Base-by-base conservation (phyloP, 352 stramenopile genomes). In the Pythium dissimile region DNA sequence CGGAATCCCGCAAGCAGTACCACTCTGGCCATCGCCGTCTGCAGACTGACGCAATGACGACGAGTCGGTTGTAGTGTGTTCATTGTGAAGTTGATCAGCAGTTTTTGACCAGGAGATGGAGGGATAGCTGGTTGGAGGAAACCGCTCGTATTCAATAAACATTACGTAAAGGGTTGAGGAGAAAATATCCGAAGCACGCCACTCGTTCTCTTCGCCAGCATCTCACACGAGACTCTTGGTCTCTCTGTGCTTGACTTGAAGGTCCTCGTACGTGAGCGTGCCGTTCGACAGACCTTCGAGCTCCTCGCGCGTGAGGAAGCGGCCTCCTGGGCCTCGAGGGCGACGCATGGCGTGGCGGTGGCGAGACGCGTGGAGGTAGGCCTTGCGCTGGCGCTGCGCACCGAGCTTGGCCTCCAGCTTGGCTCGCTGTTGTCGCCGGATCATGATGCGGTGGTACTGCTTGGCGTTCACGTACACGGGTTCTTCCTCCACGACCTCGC, bases 381-480 rank as follows among this genome's bases (percentile, higher is more conserved):
- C 84, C 66, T 93, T 92, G 49, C 82, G 84, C 68, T 94, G 86
- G 47, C 77, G 80, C 39, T 66, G 62, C 52, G 83, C 90, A 38
- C 81, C 81, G 15, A 94, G 69, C 63, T 95, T 93, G 26, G 83
- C 80, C 56, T 95, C 87, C 16, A 94, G 75, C 62, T 96, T 96
- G 38, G 85, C 82, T 28, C 85, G 76, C 62, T 93, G 84, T 53
- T 96, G 80, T 54, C 87, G 79, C 38, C 87, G 85, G 47, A 94
- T 85, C 77, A 96, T 87, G 59, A 96, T 96, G 18, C 87, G 81
- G 62, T 94, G 83, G 60, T 96, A 96, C 62, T 96, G 87, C 72
- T 96, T 96, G 46, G 85, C 87, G 59, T 96, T 96, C 34, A 96
- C 87, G 60, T 95, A 96, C 34, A 96, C 84, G 5, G 86, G 86